Percentiles rank a stretch among this genome's conserved stretches.
These are phyloP conservation scores for Lignosus rhinocerotis DNA, from an alignment of 1,284 basidiomycete genomes.

Conservation along the genomic window DNA sequence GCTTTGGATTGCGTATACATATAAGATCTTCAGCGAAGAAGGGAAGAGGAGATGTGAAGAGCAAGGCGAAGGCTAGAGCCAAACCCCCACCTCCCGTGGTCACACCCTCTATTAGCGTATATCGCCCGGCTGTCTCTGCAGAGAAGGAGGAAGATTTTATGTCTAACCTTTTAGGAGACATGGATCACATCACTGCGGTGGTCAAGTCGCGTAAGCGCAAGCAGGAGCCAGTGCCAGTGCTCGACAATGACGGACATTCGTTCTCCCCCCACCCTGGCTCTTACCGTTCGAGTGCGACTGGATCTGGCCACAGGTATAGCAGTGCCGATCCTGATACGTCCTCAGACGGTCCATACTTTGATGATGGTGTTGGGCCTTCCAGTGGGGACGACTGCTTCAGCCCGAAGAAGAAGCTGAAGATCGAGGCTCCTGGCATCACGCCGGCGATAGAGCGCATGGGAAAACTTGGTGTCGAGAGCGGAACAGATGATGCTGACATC, in stretches of 20 bases:
- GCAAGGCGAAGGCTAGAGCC: conserved; percentile 43
- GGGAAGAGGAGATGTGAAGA: conserved; percentile 40
- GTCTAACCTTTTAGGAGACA: conserved; percentile 68
- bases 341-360: conserved; percentile 54
- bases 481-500: conserved; percentile 45
- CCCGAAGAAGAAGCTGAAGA: conserved; percentile 66
- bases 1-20: neutral
- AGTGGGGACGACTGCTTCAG: conserved; percentile 61
- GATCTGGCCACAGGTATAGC: conserved; percentile 23
- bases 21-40: conserved; percentile 38
- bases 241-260: conserved; percentile 29
- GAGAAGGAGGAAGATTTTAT: conserved; percentile 88
- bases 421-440: conserved; percentile 43
- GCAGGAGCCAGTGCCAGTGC: conserved; percentile 58
- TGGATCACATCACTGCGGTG: conserved; percentile 51
- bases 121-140: conserved; percentile 71
- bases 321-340: conserved; percentile 45
- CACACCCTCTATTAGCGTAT: conserved; percentile 68
- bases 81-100: conserved; percentile 52
- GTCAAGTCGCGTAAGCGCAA: conserved; percentile 69
- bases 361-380: conserved; percentile 46
- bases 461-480: conserved; percentile 57
- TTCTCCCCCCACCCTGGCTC: conserved; percentile 27
- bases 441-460: conserved; percentile 59
- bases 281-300: conserved; percentile 11